phyloP scores from a whole-genome alignment of 208 protist genomes.

The Crithidia bombi region DNA sequence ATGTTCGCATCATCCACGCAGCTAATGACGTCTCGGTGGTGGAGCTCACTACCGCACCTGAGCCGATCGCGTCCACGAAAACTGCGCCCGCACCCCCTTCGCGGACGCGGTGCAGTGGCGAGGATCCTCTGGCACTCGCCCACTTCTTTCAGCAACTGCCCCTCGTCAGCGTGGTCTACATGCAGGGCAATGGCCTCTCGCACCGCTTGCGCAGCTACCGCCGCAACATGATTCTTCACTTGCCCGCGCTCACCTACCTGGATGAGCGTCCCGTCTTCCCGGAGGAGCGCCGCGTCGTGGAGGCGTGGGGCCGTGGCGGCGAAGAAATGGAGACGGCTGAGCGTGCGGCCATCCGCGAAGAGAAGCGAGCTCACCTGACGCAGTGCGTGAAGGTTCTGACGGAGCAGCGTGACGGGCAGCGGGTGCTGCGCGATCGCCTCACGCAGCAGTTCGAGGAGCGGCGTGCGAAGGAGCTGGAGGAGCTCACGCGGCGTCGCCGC shows the following conservation, averaged over 20 bases:
- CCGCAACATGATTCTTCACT: constrained; percentile 85
- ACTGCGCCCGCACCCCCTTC: neutral
- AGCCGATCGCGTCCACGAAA: neutral
- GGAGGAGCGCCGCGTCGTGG: constrained; percentile 82
- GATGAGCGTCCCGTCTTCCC: constrained; percentile 90
- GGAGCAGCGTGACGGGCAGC: constrained; percentile 76
- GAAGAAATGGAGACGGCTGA: constrained; percentile 71
- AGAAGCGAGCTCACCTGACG: constrained; percentile 82
- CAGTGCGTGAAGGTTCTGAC: constrained; percentile 75
- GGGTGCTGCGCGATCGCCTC: constrained; percentile 71
- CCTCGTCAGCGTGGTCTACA: constrained; percentile 89
- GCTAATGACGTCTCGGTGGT: neutral
- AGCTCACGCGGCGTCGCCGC: constrained; percentile 49
- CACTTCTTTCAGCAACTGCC: constrained; percentile 83
- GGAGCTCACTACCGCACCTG: neutral
- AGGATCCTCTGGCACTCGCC: constrained; percentile 55
- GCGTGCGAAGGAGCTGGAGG: constrained; percentile 62
- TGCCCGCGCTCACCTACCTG: constrained; percentile 83
- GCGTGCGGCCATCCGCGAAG: constrained; percentile 74
- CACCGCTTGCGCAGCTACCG: constrained; percentile 83
- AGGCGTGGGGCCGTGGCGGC: constrained; percentile 84
- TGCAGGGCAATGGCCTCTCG: constrained; percentile 82
- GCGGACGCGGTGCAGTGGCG: neutral
- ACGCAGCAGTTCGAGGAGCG: constrained; percentile 68
- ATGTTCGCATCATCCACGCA: constrained; percentile 45